Base-by-base conservation (phyloP, 2,329 filamentous ascomycete genomes). In the Penicillium capsulatum region DNA sequence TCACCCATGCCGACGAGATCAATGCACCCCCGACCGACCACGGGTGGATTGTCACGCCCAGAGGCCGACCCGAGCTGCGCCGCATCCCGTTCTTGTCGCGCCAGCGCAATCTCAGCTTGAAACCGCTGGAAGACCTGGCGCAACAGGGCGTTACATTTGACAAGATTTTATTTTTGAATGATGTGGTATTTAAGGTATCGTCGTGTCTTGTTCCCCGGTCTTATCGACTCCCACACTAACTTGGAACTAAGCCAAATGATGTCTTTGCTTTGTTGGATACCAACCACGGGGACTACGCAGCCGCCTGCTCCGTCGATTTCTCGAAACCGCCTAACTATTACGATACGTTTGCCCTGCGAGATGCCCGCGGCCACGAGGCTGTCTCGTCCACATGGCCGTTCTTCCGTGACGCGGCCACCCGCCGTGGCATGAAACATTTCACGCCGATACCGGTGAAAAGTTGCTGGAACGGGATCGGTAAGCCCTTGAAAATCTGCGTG, bases 261-360 rank as follows among this genome's bases (percentile, higher is more conserved):
- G 74, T 78, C 1, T 61, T 73, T 4, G 68, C 74, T 15, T 65
- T 83, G 11, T 65, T 87, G 44, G 73, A 72, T 34, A 83, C 79
- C 2, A 77, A 81, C 51, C 51, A 64, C 11, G 71, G 74, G 4
- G 54, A 67, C 11, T 88, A 86, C 51, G 76, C 80, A 3, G 80
- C 83, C 0, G 81, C 81, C 3, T 89, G 84, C 55, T 81, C 81
- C 0, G 66, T 86, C 24, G 84, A 89, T 64, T 87, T 81, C 53
- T 76, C 80, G 45, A 75, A 77, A 38, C 77, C 81, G 0, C 78
- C 83, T 47, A 71, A 77, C 28, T 85, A 80, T 58, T 88, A 89
- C 61, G 85, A 89, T 59, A 79, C 82, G 0, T 88, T 85, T 59
- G 84, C 83, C 1, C 77, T 81, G 14, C 73, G 84, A 10, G 84